These are phyloP conservation scores for Phoma sp. DNA, from an alignment of 2,329 filamentous ascomycete genomes.

Conservation along the genomic window DNA sequence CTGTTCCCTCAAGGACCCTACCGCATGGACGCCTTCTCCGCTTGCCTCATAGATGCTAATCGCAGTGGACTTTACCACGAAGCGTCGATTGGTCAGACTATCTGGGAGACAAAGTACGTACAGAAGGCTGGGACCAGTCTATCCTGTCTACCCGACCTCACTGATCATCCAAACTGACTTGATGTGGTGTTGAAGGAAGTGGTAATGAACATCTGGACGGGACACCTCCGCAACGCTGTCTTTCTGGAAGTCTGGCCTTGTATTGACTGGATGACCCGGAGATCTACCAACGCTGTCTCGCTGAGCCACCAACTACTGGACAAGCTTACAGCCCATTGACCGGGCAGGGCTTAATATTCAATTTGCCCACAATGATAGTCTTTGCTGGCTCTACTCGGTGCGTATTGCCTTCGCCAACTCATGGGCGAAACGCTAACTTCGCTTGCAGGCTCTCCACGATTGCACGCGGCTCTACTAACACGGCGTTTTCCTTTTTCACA, in stretches of 20 bases:
- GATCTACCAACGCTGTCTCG: neutral
- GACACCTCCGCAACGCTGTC: neutral
- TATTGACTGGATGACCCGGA: neutral
- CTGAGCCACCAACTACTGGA: neutral
- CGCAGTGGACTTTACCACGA: constrained; percentile 11
- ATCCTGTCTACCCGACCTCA: constrained; percentile 24
- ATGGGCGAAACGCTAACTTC: neutral
- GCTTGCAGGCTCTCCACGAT: neutral
- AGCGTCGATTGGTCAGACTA: neutral
- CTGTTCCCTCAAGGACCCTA: neutral
- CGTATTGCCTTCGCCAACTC: neutral
- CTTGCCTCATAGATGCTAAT: constrained; percentile 13
- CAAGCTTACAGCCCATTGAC: neutral
- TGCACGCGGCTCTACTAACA: constrained; percentile 39
- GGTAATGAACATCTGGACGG: neutral
- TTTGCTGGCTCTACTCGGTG: neutral
- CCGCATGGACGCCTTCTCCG: neutral
- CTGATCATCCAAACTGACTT: constrained; percentile 45
- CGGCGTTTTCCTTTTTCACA: constrained; percentile 42
- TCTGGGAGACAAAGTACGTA: constrained; percentile 38
- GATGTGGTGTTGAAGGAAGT: constrained; percentile 32
- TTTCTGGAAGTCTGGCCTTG: neutral
- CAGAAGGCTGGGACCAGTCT: constrained; percentile 36
- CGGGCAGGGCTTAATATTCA: neutral
- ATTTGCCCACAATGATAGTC: neutral